Percentiles rank a stretch among this genome's conserved stretches.
Evolutionary conservation across 2,329 filamentous ascomycete genomes (phyloP).

Genomic region (Pseudocercospora fuligena): DNA sequence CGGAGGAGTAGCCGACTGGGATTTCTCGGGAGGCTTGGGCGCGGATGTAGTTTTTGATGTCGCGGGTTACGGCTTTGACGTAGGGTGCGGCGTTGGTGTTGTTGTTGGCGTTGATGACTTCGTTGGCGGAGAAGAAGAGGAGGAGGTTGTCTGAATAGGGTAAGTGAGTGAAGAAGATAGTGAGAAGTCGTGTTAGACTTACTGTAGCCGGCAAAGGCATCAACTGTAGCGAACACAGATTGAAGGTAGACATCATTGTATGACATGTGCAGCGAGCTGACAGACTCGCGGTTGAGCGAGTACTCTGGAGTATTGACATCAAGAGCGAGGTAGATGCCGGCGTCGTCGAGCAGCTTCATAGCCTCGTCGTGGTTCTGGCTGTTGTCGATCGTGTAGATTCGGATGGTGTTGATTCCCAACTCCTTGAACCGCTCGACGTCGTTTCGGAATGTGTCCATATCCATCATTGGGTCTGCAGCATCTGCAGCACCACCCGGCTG

Average conservation of each 20-base stretch:
- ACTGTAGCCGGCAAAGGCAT: conserved; percentile 76
- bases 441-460: conserved; percentile 70
- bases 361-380: conserved; percentile 77
- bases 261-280: conserved; percentile 60
- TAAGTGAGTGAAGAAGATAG: not conserved
- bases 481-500: conserved; percentile 63
- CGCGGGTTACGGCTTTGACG: conserved; percentile 72
- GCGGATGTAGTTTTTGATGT: conserved; percentile 80
- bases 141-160: conserved; percentile 69
- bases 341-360: conserved; percentile 78
- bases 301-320: conserved; percentile 89
- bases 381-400: conserved; percentile 95
- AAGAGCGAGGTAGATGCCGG: conserved; percentile 88
- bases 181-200: conserved; percentile 51
- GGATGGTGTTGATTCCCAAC: conserved; percentile 85
- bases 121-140: conserved; percentile 80
- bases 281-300: conserved; percentile 78
- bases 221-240: conserved; percentile 84
- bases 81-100: conserved; percentile 72
- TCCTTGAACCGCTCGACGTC: conserved; percentile 81
- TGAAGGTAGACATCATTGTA: conserved; percentile 89
- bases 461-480: conserved; percentile 74
- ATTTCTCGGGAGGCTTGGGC: conserved; percentile 70
- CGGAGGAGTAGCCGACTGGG: conserved; percentile 82
- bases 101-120: conserved; percentile 69